These are phyloP conservation scores for Colletotrichum camelliae DNA, from an alignment of 2,329 filamentous ascomycete species.

Conservation along the genomic window DNA sequence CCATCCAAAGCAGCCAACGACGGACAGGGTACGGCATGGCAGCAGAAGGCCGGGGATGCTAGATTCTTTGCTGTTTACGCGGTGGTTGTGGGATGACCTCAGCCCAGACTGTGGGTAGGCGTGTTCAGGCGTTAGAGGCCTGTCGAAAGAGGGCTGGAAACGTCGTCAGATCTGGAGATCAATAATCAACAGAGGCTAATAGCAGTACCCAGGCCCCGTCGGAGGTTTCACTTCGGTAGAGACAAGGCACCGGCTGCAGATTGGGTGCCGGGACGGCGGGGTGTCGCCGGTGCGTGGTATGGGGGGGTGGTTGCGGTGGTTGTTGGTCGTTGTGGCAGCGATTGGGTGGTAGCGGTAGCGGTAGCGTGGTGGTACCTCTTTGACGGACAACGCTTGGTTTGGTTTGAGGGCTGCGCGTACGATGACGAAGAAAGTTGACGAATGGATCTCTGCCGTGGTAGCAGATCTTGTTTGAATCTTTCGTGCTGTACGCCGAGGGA, in stretches of 20 bases:
- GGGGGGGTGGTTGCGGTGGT: neutral
- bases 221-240: constrained; percentile 22
- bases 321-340: neutral
- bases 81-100: neutral
- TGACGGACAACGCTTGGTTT: neutral
- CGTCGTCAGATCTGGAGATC: neutral
- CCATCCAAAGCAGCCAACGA: neutral
- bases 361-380: neutral
- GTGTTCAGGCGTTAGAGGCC: neutral
- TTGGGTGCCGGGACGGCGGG: constrained; percentile 13
- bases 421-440: constrained; percentile 4
- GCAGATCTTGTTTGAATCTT: neutral
- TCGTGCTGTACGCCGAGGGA: neutral
- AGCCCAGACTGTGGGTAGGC: neutral
- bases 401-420: neutral
- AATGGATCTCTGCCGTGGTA: neutral
- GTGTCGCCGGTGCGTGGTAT: neutral
- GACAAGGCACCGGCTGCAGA: constrained; percentile 17
- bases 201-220: neutral
- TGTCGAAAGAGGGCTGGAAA: neutral
- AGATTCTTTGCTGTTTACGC: neutral
- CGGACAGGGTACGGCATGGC: neutral
- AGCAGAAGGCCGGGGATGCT: neutral
- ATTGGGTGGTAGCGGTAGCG: neutral
- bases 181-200: neutral